These are phyloP conservation scores for Ascochyta rabiei DNA, from an alignment of 2,329 filamentous ascomycete genomes.

Conservation along the genomic window DNA sequence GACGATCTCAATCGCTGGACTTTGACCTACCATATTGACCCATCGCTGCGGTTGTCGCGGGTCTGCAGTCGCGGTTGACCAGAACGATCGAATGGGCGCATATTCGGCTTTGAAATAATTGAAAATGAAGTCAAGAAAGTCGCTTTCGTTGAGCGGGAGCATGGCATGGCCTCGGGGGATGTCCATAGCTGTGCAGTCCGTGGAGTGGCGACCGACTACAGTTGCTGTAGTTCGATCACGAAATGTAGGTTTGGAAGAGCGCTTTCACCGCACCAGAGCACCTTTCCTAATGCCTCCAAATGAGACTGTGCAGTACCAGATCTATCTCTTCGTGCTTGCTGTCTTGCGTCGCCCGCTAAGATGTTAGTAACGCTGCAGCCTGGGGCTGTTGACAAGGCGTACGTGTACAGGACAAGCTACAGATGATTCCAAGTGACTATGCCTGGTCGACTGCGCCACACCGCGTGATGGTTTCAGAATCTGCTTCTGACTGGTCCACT, in stretches of 20 bases:
- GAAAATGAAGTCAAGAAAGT: conserved; percentile 45
- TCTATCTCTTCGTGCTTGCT: conserved; percentile 1
- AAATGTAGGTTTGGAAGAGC: neutral
- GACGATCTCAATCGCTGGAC: neutral
- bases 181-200: conserved; percentile 29
- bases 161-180: conserved; percentile 43
- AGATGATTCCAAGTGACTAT: conserved; percentile 28
- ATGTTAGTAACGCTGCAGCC: conserved; percentile 39
- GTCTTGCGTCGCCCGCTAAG: neutral
- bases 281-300: neutral
- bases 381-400: conserved; percentile 26
- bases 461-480: conserved; percentile 28
- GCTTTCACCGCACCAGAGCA: neutral
- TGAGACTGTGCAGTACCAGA: neutral
- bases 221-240: neutral
- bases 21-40: conserved; percentile 30
- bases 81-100: conserved; percentile 45
- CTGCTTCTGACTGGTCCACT: neutral
- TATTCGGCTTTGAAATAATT: conserved; percentile 50
- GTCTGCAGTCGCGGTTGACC: conserved; percentile 43
- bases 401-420: conserved; percentile 23
- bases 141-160: conserved; percentile 39
- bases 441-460: conserved; percentile 30
- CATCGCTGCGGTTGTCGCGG: conserved; percentile 40
- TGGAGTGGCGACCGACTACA: neutral